A percentile compares a stretch with the other conserved stretches of the same genome.
These are phyloP conservation scores for Melaleuca quinquenervia DNA, from an alignment of 345 rosid species.

Conservation along the genomic window DNA sequence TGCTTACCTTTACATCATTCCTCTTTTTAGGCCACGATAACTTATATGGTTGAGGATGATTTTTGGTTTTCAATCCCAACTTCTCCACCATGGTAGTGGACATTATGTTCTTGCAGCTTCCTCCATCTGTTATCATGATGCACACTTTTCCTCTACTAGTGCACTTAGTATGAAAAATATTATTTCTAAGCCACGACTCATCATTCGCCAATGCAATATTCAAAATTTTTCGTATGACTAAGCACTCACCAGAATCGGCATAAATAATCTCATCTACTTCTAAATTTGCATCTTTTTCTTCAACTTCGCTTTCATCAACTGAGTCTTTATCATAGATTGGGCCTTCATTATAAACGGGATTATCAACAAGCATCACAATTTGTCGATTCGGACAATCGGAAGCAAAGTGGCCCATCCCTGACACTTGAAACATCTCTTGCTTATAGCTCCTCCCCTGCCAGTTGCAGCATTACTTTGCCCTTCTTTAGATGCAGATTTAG, in stretches of 20 bases:
- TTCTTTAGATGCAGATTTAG: neutral
- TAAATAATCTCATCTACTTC: neutral
- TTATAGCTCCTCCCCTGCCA: no score
- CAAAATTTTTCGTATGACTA: neutral
- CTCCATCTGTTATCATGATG: neutral
- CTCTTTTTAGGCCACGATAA: neutral
- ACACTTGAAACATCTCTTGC: neutral
- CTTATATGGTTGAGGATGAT: slow-evolving; percentile 1
- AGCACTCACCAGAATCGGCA: neutral
- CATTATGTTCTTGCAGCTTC: neutral
- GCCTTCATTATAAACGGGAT: no score
- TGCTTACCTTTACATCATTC: neutral
- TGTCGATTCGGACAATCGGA: neutral
- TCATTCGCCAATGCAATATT: neutral
- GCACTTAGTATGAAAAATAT: neutral
- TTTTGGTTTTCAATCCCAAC: neutral
- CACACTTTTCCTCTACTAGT: neutral
- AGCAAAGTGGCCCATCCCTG: neutral
- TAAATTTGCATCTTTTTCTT: neutral
- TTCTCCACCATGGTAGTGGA: neutral
- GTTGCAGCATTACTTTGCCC: neutral
- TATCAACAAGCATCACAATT: no score
- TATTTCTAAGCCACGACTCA: neutral
- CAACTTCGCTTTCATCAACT: neutral
- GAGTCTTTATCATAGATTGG: neutral